Evolutionary conservation across 345 rosid species (phyloP).

Genomic region (Eucalyptus decipiens): DNA sequence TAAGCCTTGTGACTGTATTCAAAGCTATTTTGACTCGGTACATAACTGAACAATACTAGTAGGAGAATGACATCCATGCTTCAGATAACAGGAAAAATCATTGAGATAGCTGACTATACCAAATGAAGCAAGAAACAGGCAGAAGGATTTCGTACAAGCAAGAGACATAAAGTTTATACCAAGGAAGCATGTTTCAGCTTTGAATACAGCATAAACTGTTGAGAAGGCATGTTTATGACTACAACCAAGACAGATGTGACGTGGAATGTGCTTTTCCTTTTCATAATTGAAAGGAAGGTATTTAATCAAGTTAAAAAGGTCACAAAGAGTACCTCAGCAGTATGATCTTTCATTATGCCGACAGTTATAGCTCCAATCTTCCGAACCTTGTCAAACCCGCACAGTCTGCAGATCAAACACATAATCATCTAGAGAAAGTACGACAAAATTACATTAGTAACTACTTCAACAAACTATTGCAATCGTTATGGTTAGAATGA

Average conservation of each 20-base stretch:
- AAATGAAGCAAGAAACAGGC: neutral
- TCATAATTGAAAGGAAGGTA: neutral
- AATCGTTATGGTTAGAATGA: neutral
- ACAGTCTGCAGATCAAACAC: slow-evolving; percentile 48
- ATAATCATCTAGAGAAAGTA: neutral
- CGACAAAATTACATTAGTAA: neutral
- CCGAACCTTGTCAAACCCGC: slow-evolving; percentile 80
- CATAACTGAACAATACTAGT: neutral
- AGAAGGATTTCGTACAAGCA: neutral
- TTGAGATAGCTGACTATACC: neutral
- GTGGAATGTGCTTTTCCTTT: neutral
- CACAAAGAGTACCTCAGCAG: slow-evolving; percentile 53
- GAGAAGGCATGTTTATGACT: neutral
- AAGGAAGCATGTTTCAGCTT: neutral
- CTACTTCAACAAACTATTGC: neutral
- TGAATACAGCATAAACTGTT: neutral
- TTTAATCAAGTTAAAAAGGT: neutral
- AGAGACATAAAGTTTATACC: neutral
- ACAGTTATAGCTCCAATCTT: slow-evolving; percentile 69
- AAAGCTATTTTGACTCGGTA: neutral
- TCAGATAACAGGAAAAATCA: neutral
- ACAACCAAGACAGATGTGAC: neutral
- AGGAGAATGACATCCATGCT: neutral
- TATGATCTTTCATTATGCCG: slow-evolving; percentile 69
- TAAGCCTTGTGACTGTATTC: neutral